Conservation (phyloP, 2,329 filamentous ascomycete species). For the Zymoseptoria brevis region DNA sequence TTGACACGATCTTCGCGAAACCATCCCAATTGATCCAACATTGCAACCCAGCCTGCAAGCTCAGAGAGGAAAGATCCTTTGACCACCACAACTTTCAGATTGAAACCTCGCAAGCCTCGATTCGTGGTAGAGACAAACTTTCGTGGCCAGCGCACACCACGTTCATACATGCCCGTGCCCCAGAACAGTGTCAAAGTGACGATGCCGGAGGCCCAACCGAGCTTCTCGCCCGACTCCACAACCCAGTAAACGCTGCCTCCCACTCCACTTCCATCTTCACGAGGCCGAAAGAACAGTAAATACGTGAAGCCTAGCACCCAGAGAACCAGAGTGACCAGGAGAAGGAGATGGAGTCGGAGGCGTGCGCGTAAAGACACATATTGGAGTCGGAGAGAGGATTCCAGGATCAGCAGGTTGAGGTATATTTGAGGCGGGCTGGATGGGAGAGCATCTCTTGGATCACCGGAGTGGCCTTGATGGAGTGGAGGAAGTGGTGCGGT, state of each 20-base stretch:
- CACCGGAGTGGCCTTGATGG: conserved; percentile 41
- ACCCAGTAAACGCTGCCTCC: conserved; percentile 96
- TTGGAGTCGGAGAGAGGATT: conserved; percentile 85
- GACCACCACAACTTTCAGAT: conserved; percentile 90
- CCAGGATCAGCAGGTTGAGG: conserved; percentile 92
- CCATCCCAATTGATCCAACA: conserved; percentile 29
- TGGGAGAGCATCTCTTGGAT: conserved; percentile 74
- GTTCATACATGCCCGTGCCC: conserved; percentile 94
- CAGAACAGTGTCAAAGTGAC: conserved; percentile 82
- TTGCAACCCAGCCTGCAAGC: conserved; percentile 46
- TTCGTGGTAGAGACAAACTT: conserved; percentile 87
- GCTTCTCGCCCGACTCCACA: conserved; percentile 79
- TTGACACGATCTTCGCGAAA: conserved; percentile 27
- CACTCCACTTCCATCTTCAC: conserved; percentile 84
- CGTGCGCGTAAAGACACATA: conserved; percentile 85
- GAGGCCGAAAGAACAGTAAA: conserved; percentile 86
- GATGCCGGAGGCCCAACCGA: conserved; percentile 84
- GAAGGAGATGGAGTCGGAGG: conserved; percentile 86
- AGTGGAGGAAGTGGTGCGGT: conserved; percentile 29
- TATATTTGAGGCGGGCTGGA: conserved; percentile 94
- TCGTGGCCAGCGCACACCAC: conserved; percentile 87
- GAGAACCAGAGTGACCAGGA: conserved; percentile 66
- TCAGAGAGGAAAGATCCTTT: conserved; percentile 77
- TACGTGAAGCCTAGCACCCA: conserved; percentile 87
- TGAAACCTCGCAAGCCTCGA: conserved; percentile 81